Evolutionary conservation across 1,284 basidiomycete genomes (phyloP).

Genomic region (Apiotrichum gracile): DNA sequence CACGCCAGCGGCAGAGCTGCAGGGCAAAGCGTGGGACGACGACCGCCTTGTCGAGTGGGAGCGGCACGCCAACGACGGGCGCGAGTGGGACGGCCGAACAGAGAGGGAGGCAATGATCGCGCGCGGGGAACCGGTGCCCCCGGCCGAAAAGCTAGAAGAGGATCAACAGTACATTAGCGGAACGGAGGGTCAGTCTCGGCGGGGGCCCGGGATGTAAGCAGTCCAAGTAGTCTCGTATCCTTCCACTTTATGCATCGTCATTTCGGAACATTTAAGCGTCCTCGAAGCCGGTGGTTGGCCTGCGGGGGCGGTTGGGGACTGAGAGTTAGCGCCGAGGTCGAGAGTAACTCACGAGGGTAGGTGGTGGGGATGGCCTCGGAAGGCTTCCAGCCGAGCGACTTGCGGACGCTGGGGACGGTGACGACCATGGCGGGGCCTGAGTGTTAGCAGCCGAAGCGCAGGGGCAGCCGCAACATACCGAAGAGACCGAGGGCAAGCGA

Average conservation of each 20-base stretch:
- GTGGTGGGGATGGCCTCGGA: constrained; percentile 71
- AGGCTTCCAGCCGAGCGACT: constrained; percentile 64
- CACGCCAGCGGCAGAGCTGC: constrained; percentile 52
- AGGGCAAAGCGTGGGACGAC: constrained; percentile 67
- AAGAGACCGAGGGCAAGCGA: constrained; percentile 65
- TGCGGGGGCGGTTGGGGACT: constrained; percentile 41
- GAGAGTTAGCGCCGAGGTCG: constrained; percentile 38
- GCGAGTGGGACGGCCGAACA: constrained; percentile 58
- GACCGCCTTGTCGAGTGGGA: constrained; percentile 69
- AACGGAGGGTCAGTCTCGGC: neutral
- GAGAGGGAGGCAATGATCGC: neutral
- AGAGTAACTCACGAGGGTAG: constrained; percentile 75
- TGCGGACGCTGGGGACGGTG: constrained; percentile 72
- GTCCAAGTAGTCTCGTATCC: neutral
- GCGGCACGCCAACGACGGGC: constrained; percentile 56
- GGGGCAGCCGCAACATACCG: constrained; percentile 23
- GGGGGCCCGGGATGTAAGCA: neutral
- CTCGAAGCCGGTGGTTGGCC: constrained; percentile 34
- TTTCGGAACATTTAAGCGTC: constrained; percentile 22
- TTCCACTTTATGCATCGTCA: neutral
- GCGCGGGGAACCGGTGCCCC: neutral
- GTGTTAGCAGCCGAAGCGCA: neutral
- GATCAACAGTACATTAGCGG: neutral
- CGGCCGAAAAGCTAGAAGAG: neutral
- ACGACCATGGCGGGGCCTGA: constrained; percentile 69